phyloP scores from a whole-genome alignment of 108 stramenopile species.

The Asterionellopsis glacialis region DNA sequence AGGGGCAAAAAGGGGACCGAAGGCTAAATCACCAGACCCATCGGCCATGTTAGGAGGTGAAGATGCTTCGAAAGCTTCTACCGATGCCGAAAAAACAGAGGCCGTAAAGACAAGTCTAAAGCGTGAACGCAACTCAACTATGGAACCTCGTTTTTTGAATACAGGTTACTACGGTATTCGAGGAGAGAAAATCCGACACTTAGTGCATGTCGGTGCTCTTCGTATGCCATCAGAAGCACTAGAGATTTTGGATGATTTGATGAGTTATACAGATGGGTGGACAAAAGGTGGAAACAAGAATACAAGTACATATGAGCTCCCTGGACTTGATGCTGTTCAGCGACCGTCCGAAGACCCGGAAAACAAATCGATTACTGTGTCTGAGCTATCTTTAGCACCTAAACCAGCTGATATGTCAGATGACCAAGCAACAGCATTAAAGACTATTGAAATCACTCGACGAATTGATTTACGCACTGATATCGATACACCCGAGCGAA shows the following conservation, averaged over 20 bases:
- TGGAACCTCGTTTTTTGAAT: conserved; percentile 56
- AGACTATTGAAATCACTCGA: not conserved
- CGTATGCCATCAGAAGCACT: conserved; percentile 53
- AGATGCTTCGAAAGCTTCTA: too few relatives aligned
- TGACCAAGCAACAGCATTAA: not conserved
- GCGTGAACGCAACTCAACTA: conserved; percentile 2
- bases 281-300: conserved; percentile 1
- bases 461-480: not conserved
- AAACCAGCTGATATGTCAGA: not conserved
- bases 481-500: conserved; percentile 15
- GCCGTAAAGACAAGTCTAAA: too few relatives aligned
- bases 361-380: conserved; percentile 16
- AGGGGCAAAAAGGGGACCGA: too few relatives aligned
- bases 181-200: conserved; percentile 51
- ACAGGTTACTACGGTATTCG: conserved; percentile 58
- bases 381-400: conserved; percentile 21
- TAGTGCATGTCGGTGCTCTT: conserved; percentile 69
- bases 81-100: too few relatives aligned
- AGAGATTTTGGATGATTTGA: conserved; percentile 30
- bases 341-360: conserved; percentile 36
- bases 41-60: too few relatives aligned
- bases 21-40: too few relatives aligned
- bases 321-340: conserved; percentile 34
- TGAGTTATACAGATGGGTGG: conserved; percentile 15
- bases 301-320: conserved; percentile 10